Percentiles rank a stretch among this genome's conserved stretches.
Evolutionary conservation across 345 rosid genomes (phyloP).

Genomic region (Erysimum cheiranthoides): DNA sequence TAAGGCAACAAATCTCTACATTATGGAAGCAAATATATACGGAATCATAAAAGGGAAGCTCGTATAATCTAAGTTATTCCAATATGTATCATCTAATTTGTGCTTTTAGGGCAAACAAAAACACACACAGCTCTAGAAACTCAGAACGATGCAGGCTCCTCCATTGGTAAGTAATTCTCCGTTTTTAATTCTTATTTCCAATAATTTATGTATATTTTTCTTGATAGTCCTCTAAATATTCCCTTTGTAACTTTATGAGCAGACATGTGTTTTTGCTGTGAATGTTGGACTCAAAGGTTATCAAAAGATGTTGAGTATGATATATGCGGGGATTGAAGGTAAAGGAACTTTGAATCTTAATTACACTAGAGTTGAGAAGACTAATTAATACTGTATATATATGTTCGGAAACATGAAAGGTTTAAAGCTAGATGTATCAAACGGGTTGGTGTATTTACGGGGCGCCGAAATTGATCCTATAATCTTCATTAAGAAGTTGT

Average conservation of each 20-base stretch:
- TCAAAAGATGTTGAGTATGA: conserved; percentile 5
- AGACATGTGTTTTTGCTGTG: conserved; percentile 37
- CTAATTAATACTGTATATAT: background rate
- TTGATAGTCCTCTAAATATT: background rate
- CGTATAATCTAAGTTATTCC: background rate
- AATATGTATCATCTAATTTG: conserved; percentile 9
- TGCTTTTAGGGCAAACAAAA: conserved; percentile 23
- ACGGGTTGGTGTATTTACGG: conserved; percentile 7
- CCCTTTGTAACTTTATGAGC: conserved; percentile 16
- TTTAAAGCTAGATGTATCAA: conserved; percentile 24
- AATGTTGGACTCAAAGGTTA: conserved; percentile 21
- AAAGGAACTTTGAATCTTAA: conserved; percentile 16
- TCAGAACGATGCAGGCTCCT: conserved; percentile 27
- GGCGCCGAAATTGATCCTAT: conserved; percentile 36
- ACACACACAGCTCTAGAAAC: background rate
- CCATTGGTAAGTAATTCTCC: conserved; percentile 17
- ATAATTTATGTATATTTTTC: background rate
- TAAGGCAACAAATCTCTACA: conserved; percentile 5
- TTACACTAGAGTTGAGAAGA: conserved; percentile 21
- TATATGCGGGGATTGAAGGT: conserved; percentile 32
- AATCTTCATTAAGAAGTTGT: conserved; percentile 29
- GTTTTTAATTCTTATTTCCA: background rate
- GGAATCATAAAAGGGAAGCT: conserved; percentile 9
- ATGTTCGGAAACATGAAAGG: conserved; percentile 20
- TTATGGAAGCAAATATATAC: conserved; percentile 28